Conservation (phyloP, 2,329 filamentous ascomycete genomes). For the Trichoderma sp. region DNA sequence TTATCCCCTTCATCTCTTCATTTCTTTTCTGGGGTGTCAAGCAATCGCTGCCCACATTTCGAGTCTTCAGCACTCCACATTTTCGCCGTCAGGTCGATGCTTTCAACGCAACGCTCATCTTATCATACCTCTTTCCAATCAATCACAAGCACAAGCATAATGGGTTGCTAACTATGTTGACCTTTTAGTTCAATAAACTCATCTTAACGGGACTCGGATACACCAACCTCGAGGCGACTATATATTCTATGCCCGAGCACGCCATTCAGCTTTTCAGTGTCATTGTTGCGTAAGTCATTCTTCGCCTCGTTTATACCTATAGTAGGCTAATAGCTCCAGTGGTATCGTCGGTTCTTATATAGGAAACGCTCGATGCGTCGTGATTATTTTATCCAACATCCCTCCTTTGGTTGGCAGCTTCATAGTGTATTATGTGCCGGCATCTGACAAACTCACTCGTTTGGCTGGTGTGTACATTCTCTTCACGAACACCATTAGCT, state of each 20-base stretch:
- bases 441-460: background rate
- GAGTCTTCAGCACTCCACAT: background rate
- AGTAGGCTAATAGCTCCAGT: background rate
- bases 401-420: background rate
- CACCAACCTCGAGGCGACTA: constrained; percentile 9
- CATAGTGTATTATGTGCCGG: background rate
- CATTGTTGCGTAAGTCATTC: background rate
- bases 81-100: background rate
- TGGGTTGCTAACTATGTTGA: background rate
- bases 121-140: background rate
- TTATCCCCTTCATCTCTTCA: background rate
- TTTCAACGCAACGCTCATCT: background rate
- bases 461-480: constrained; percentile 5
- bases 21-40: background rate
- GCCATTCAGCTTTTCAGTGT: constrained; percentile 24
- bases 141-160: background rate
- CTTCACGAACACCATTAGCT: constrained; percentile 23
- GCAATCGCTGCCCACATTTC: background rate
- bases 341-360: background rate
- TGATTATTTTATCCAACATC: background rate
- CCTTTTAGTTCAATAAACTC: constrained; percentile 13
- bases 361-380: background rate
- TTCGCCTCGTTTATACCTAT: background rate
- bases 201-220: constrained; percentile 24
- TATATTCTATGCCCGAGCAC: constrained; percentile 18